A percentile compares a stretch with the other conserved stretches of the same genome.
These are phyloP conservation scores for Cymbidium sinense DNA, from an alignment of 106 monocot genomes.

Conservation along the genomic window DNA sequence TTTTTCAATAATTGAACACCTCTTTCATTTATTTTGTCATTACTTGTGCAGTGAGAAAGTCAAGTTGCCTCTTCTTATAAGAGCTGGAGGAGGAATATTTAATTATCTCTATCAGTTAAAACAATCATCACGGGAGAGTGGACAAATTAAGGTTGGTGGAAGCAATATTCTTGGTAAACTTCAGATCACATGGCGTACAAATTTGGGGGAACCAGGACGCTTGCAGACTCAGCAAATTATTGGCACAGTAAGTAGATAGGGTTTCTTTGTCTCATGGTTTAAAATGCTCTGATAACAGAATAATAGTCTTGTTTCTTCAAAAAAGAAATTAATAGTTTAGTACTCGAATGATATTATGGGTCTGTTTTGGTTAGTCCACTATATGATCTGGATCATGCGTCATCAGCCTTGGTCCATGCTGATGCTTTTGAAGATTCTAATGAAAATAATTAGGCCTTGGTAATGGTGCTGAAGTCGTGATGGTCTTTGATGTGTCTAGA, in stretches of 20 bases:
- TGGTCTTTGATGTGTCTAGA: neutral
- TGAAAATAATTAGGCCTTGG: neutral
- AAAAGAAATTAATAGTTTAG: neutral
- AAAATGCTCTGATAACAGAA: neutral
- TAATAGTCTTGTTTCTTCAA: neutral
- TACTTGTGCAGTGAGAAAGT: constrained; percentile 47
- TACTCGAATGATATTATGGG: neutral
- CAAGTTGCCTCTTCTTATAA: constrained; percentile 63
- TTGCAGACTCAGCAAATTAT: constrained; percentile 94
- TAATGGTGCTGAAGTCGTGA: neutral
- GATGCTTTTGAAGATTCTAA: neutral
- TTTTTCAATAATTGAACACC: neutral
- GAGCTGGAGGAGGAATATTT: constrained; percentile 86
- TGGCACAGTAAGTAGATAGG: constrained; percentile 58
- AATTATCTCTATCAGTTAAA: constrained; percentile 88
- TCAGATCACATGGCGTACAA: constrained; percentile 97
- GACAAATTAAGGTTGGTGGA: constrained; percentile 54
- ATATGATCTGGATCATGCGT: neutral
- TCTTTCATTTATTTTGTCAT: neutral
- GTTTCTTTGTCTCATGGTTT: neutral
- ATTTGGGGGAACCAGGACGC: constrained; percentile 96
- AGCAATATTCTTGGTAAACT: constrained; percentile 94
- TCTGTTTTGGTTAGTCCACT: neutral
- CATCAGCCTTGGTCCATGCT: neutral
- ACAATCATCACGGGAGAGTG: constrained; percentile 33